These are phyloP conservation scores for Groenewaldozyma auringiensis DNA, from an alignment of 1,139 yeast genomes.

Conservation along the genomic window DNA sequence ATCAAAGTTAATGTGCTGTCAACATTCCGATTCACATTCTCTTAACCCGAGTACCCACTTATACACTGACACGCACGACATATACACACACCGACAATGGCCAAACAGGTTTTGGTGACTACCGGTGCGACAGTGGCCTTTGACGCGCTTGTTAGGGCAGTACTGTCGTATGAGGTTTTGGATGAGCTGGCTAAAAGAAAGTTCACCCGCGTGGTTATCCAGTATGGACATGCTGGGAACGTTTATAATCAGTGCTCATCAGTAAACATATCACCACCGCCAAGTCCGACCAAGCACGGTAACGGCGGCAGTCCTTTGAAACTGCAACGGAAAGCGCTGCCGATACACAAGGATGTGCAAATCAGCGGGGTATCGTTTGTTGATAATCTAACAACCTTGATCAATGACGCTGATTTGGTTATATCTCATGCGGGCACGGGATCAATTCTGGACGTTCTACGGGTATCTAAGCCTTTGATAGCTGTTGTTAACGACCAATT, in stretches of 20 bases:
- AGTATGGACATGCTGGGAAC: conserved; percentile 52
- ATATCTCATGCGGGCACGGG: conserved; percentile 93
- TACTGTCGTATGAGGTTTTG: conserved; percentile 37
- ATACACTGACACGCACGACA: not conserved
- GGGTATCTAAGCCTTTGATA: conserved; percentile 49
- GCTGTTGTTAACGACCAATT: conserved; percentile 63
- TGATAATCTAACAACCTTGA: conserved; percentile 37
- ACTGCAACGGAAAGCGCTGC: not conserved
- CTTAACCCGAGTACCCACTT: not conserved
- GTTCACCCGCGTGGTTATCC: conserved; percentile 44
- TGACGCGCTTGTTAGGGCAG: conserved; percentile 41
- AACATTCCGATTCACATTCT: no score
- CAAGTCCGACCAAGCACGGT: not conserved
- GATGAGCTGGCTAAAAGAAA: conserved; percentile 30
- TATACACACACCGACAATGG: not conserved
- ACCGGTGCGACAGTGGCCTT: conserved; percentile 88
- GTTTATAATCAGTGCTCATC: conserved; percentile 17
- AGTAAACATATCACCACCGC: conserved; percentile 5
- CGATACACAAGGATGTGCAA: conserved; percentile 24
- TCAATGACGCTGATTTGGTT: conserved; percentile 46
- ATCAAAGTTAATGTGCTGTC: no score
- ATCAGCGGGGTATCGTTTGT: conserved; percentile 32
- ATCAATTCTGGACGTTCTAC: conserved; percentile 69
- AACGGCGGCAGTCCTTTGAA: not conserved
- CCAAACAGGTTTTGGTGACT: conserved; percentile 42